Conservation (phyloP, 768 basidiomycete genomes). For the Strobilomyces confusus region DNA sequence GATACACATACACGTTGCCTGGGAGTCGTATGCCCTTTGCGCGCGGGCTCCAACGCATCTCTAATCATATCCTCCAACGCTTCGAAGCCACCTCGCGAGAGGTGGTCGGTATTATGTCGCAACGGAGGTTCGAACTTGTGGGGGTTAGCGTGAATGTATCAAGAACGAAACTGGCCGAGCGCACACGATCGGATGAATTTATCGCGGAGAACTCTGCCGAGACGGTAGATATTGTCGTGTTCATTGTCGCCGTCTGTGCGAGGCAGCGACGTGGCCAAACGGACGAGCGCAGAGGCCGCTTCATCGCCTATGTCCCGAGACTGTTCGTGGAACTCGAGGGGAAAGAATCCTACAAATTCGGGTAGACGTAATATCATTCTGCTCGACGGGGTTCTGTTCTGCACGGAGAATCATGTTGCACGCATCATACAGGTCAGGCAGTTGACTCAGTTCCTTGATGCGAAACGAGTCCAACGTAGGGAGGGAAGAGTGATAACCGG, state of each 20-base stretch:
- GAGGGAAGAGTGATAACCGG: too few relatives aligned
- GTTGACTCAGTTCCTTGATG: too few relatives aligned
- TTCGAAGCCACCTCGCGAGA: background rate
- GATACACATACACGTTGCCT: background rate
- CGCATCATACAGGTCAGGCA: too few relatives aligned
- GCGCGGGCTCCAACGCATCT: background rate
- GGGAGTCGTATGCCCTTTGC: background rate
- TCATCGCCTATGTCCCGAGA: background rate
- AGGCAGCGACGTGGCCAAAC: background rate
- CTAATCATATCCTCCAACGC: background rate
- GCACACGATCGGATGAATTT: background rate
- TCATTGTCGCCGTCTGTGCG: background rate
- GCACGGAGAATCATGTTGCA: too few relatives aligned
- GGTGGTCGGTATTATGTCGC: background rate
- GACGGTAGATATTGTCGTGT: background rate
- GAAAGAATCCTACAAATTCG: background rate
- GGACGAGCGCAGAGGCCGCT: background rate
- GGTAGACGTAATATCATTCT: too few relatives aligned
- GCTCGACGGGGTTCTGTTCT: too few relatives aligned
- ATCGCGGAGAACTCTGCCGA: background rate
- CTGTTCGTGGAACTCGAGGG: background rate
- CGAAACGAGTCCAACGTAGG: too few relatives aligned
- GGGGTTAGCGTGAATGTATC: background rate
- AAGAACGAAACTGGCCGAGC: background rate
- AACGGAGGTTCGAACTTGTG: background rate